These are phyloP conservation scores for Phialophora chinensis DNA, from an alignment of 2,329 filamentous ascomycete genomes.

Conservation along the genomic window DNA sequence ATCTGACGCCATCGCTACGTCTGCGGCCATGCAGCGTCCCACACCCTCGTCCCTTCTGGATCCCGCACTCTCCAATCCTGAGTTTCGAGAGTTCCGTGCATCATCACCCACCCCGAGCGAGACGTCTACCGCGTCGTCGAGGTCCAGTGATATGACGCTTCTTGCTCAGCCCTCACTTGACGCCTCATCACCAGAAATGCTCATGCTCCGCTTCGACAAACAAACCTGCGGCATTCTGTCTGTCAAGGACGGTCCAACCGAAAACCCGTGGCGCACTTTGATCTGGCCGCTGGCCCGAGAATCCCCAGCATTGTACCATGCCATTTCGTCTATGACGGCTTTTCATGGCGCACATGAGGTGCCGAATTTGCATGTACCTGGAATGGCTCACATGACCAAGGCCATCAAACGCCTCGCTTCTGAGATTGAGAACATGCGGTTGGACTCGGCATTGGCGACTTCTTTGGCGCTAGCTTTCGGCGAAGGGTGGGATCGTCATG, in stretches of 20 bases:
- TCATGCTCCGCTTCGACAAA: constrained; percentile 67
- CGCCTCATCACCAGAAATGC: constrained; percentile 63
- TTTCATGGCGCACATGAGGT: constrained; percentile 62
- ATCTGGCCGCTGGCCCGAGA: constrained; percentile 72
- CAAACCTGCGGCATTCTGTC: constrained; percentile 74
- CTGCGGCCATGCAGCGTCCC: constrained; percentile 19
- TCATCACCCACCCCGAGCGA: constrained; percentile 46
- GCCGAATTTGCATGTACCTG: constrained; percentile 64
- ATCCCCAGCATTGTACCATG: constrained; percentile 70
- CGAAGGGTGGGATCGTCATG: constrained; percentile 74
- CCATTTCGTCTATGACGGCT: constrained; percentile 70
- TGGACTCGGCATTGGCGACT: constrained; percentile 67
- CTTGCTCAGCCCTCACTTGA: constrained; percentile 54
- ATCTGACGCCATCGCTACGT: constrained; percentile 26
- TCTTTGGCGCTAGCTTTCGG: constrained; percentile 71
- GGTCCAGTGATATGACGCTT: constrained; percentile 37
- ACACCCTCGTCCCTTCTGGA: constrained; percentile 16
- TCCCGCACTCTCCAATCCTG: neutral
- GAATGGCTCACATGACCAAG: constrained; percentile 71
- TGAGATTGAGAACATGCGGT: constrained; percentile 66
- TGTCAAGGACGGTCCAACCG: constrained; percentile 70
- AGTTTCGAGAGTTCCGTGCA: constrained; percentile 29
- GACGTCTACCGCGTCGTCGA: constrained; percentile 44
- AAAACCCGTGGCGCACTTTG: constrained; percentile 74
- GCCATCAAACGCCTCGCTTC: constrained; percentile 65